These are phyloP conservation scores for Teratosphaeriaceae sp. DNA, from an alignment of 2,329 filamentous ascomycete species.

Conservation along the genomic window DNA sequence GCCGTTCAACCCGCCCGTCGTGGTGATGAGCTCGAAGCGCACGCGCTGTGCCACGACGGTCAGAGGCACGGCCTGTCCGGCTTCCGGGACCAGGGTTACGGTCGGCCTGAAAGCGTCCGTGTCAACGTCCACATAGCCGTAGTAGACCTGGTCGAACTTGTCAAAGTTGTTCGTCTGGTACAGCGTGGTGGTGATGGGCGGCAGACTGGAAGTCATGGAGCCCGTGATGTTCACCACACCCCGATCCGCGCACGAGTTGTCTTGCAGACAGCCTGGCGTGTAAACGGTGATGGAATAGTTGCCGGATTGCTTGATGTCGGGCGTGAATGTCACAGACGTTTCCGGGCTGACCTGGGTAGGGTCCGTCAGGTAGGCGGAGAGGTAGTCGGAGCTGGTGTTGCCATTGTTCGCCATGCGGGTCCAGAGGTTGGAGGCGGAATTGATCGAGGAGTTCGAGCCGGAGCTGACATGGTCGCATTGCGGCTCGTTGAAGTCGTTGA, in stretches of 20 bases:
- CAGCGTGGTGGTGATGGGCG: constrained; percentile 54
- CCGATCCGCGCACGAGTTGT: constrained; percentile 66
- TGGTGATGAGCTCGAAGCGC: constrained; percentile 66
- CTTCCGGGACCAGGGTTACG: constrained; percentile 67
- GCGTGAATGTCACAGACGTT: constrained; percentile 68
- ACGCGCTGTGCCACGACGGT: constrained; percentile 87
- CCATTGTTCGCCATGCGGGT: constrained; percentile 54
- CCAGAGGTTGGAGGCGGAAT: constrained; percentile 61
- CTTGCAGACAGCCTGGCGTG: constrained; percentile 82
- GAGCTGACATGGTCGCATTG: constrained; percentile 61
- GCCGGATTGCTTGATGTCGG: constrained; percentile 80
- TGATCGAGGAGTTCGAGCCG: constrained; percentile 58
- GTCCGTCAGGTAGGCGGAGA: constrained; percentile 59
- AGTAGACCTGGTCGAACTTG: constrained; percentile 92
- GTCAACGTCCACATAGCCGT: constrained; percentile 72
- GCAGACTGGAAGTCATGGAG: constrained; percentile 48
- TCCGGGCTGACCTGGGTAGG: constrained; percentile 40
- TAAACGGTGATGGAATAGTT: constrained; percentile 89
- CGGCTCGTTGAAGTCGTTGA: constrained; percentile 84
- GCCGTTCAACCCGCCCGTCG: constrained; percentile 77
- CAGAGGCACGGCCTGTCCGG: constrained; percentile 58
- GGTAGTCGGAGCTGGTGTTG: constrained; percentile 66
- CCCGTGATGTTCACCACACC: constrained; percentile 79
- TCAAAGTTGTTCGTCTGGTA: constrained; percentile 94
- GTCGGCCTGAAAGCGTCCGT: constrained; percentile 68